Evolutionary conservation across 192 early-diverging fungal species (phyloP), one percentile per base, ranked within the genome.

Genomic region (Coemansia sp.): DNA sequence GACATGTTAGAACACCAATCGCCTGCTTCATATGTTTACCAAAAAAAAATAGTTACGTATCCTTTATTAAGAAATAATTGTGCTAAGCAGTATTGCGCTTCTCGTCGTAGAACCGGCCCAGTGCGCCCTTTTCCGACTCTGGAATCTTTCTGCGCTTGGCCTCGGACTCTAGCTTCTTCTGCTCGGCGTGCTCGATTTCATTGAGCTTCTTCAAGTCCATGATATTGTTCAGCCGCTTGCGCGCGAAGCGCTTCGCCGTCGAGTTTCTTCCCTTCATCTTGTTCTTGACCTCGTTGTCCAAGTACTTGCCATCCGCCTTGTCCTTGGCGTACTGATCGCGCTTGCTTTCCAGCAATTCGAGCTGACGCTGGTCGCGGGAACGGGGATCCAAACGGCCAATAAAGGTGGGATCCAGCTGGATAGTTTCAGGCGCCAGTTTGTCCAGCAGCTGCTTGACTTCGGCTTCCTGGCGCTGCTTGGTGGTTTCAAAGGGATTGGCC

Each of bases 371-470:
- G 0, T 62, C 64, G 21, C 76, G 75, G 11, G 88, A 78, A 3
- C 86, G 84, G 48, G 87, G 84, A 74, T 94, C 95, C 60, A 95
- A 73, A 29, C 87, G 86, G 42, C 94, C 96, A 36, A 98, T 86
- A 39, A 92, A 85, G 42, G 77, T 87, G 14, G 94, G 92, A 72
- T 97, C 88, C 45, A 98, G 78, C 8, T 89, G 81, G 68, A 98
- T 95, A 83, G 94, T 97, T 59, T 96, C 93, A 41, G 95, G 93
- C 56, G 96, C 93, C 65, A 98, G 85, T 74, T 98, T 98, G 69
- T 97, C 94, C 74, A 98, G 67, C 34, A 98, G 80, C 74, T 72
- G 68, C 64, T 92, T 91, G 21, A 98, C 94, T 85, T 97, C 97
- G 44, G 85, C 66, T 68, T 96, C 93, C 69, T 91, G 91, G 60